Evolutionary conservation across 495 filamentous ascomycete genomes (phyloP), one percentile per base, ranked within the genome.

Genomic region (Tuber brumale): DNA sequence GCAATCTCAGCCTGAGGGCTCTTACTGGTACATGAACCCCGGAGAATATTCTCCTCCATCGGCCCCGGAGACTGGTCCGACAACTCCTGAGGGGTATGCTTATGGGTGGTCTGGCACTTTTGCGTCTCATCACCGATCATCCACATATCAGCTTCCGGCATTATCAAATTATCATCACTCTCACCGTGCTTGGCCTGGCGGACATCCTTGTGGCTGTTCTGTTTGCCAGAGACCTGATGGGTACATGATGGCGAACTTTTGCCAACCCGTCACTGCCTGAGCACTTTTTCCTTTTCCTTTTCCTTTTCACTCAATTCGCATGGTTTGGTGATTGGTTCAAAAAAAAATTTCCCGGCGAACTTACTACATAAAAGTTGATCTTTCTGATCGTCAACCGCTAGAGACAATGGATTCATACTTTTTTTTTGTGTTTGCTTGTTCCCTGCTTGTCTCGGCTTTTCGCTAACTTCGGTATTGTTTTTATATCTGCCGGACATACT

Each of bases 121-220:
- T 81, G 82, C 75, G 80, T 83, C 80, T 80, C 76, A 75, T 81
- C 82, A 79, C 76, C 82, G 61, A 86, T 87, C 77, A 85, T 82
- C 86, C 48, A 84, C 88, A 83, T 81, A 84, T 51, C n/a, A 72
- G 81, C n/a, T 83, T 79, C 69, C 81, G 80, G 66, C 76, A 75
- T 72, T 83, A 81, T 76, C 85, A 51, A 84, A 77, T 70, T 83
- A 82, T 37, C 88, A 89, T 72, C 86, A 84, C 82, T 85, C 86
- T 43, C 91, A 91, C 89, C 85, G 88, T 75, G 87, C 88, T 76
- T 87, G 86, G 57, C 86, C 88, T 80, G 87, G 87, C 70, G 87
- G 87, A 43, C 92, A 90, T 31, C 95, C 92, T 82, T 87, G 86
- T 75, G 95, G 93, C 83, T 82, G 85, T 70, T 88, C 89, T 73